Base-by-base conservation (phyloP, 1,284 basidiomycete species). In the Cystobasidium slooffiae region DNA sequence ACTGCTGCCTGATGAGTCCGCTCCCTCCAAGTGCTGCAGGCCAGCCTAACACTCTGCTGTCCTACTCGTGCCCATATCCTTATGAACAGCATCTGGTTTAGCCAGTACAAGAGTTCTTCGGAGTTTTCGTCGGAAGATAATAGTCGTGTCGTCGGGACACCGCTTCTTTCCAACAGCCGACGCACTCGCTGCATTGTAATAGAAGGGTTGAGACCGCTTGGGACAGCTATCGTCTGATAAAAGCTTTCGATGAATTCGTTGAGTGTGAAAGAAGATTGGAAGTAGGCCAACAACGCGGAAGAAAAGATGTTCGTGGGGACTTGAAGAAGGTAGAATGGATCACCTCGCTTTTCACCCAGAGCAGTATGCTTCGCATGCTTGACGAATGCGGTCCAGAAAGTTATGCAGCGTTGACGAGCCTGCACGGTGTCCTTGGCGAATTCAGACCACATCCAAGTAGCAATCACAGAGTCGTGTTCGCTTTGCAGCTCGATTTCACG, bases 51-150 rank as follows among this genome's bases (percentile, higher is more conserved):
- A 31, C 69, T 59, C 18, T 62, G 46, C 20, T 63, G 49, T n/a
- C 59, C 69, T 31, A 51, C 22, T 9, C 61, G 44, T 46, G 59
- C n/a, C 69, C 69, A 72, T 24, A 72, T 72, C 37, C 69, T 20
- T n/a, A 63, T 41, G 18, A 72, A 39, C 44, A 44, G 56, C 59
- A 72, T 63, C 61, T 72, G 69, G 3, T 43, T 20, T 16, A 64
- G 41, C 69, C 69, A 72, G 37, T 44, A 46, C 8, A 7, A 22
- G 4, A 70, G 67, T 39, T 22, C 64, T 22, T 39, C 47, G 2
- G 12, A 14, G 9, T 67, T 31, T 24, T 16, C 18, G 6, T 24
- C 31, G 31, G 55, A 31, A 24, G 18, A 41, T 55, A 9, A 16
- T 24, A 5, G 24, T 24, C 12, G 64, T n/a, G 8, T 8, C 41